Evolutionary conservation across 306 rosid species (phyloP), one percentile per base, ranked within the genome.

Genomic region (Hippophae gyantsensis): DNA sequence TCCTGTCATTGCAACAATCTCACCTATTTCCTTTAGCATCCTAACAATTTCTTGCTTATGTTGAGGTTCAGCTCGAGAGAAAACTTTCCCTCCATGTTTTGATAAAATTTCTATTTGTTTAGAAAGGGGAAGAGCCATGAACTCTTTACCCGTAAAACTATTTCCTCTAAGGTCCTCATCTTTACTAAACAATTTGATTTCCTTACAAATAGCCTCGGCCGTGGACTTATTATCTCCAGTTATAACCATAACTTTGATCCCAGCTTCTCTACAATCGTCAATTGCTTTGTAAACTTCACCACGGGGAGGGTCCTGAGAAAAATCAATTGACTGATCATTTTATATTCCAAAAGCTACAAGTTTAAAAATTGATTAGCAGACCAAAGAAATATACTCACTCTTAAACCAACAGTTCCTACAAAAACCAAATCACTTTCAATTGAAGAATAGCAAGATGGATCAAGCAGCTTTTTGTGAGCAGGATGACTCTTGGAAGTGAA

Each of bases 211-310:
- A 62, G 95, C 89, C 81, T 87, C 95, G 7, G 95, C 95, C 13
- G 95, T 87, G 61, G 82, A 87, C 75, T 84, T 84, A n/a, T 87
- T 87, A 66, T 87, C 92, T 65, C 95, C 95, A 3, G 95, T 87
- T 72, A 87, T 87, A 26, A 87, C 95, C 89, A 84, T 84, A 54
- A 87, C 95, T 78, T 66, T 58, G 27, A 87, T 87, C 52, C 95
- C 95, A 56, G 95, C 89, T 78, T 78, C 86, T 66, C 63, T 74
- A 55, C 95, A 87, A 52, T 82, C 92, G 58, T 77, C 77, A 12
- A 87, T 82, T 48, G 95, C 89, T 64, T 71, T 78, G 43, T 77
- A 76, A 71, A 87, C 95, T 79, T 87, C 95, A 58, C 78, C 85
- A 13, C 95, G 88, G 10, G 95, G 92, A 73, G 95, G 95, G 45